These are phyloP conservation scores for Betula pendula DNA, from an alignment of 306 rosid genomes.

Conservation along the genomic window DNA sequence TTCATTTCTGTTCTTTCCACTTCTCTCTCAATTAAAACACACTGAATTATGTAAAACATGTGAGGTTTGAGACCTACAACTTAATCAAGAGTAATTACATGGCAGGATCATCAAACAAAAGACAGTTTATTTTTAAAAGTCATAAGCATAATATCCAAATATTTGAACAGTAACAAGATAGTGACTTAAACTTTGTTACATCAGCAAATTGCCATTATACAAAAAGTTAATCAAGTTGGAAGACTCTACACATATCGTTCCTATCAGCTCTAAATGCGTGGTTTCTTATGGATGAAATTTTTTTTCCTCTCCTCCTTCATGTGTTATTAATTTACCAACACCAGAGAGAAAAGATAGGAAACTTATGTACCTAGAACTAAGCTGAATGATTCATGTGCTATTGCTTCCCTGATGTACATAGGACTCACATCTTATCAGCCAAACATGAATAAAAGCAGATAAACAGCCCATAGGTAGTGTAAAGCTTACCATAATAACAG, in stretches of 20 bases:
- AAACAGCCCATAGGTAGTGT: neutral
- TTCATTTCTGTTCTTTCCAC: neutral
- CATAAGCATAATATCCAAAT: neutral
- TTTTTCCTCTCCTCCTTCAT: neutral
- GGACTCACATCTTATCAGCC: neutral
- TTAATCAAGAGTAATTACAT: neutral
- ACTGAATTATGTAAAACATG: neutral
- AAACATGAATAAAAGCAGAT: slow-evolving; percentile 6
- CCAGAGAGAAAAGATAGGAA: neutral
- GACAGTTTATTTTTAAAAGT: neutral
- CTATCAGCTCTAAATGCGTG: neutral
- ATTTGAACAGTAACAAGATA: neutral
- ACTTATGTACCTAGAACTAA: slow-evolving; percentile 6
- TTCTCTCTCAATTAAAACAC: neutral
- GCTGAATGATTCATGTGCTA: slow-evolving; percentile 2
- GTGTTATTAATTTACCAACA: neutral
- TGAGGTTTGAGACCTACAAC: neutral
- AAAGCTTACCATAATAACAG: slow-evolving; percentile 55
- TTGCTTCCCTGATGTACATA: neutral
- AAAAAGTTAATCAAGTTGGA: neutral
- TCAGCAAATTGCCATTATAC: neutral
- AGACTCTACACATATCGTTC: neutral
- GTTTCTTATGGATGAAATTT: neutral
- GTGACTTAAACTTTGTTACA: neutral
- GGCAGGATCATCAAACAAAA: neutral